Conservation (phyloP, 495 filamentous ascomycete genomes). For the Patellaria atrata region DNA sequence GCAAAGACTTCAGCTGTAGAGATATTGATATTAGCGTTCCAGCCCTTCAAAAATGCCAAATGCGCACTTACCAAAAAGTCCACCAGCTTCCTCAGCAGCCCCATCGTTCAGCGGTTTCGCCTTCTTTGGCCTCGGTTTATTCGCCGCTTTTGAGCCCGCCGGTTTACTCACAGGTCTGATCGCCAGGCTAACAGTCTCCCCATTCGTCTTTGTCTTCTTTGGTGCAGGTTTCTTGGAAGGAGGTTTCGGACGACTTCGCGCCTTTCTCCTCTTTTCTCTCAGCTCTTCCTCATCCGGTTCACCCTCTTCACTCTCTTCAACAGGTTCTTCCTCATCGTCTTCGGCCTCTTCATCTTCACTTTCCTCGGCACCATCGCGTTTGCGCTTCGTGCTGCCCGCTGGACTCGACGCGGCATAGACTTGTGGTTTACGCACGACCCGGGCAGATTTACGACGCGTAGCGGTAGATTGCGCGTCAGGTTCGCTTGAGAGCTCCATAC, state of each 20-base stretch:
- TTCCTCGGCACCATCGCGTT: constrained; percentile 37
- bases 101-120: constrained; percentile 18
- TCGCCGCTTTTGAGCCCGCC: constrained; percentile 26
- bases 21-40: constrained; percentile 11
- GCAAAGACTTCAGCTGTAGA: constrained; percentile 65
- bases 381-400: constrained; percentile 37
- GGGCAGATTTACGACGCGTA: constrained; percentile 58
- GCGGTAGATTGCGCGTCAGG: constrained; percentile 38
- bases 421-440: constrained; percentile 20
- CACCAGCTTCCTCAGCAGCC: constrained; percentile 39
- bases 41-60: background rate
- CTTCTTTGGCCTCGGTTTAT: constrained; percentile 25
- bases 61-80: constrained; percentile 57
- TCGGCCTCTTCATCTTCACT: constrained; percentile 25
- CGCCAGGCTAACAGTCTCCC: constrained; percentile 21
- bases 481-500: constrained; percentile 45
- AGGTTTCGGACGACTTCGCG: constrained; percentile 31
- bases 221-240: constrained; percentile 40
- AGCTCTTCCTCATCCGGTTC: constrained; percentile 53
- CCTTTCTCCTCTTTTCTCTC: constrained; percentile 39
- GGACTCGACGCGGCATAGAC: constrained; percentile 17
- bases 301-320: constrained; percentile 40
- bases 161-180: constrained; percentile 35
- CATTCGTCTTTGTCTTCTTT: constrained; percentile 47
- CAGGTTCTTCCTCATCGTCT: constrained; percentile 29